Evolutionary conservation across 805 yeast genomes (phyloP).

Genomic region (Candida arabinofermentans): DNA sequence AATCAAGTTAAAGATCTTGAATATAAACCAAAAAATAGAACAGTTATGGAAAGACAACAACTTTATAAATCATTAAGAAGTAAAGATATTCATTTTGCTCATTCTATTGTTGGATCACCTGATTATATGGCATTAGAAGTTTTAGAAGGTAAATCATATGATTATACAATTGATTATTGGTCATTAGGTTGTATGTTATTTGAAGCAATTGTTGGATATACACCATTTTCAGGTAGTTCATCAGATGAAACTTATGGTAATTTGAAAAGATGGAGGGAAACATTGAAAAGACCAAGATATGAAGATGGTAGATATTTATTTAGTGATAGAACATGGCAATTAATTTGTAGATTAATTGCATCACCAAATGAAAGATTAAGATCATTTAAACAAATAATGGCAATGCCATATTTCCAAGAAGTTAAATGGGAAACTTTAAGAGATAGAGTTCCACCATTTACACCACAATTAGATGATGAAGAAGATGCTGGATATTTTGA

Average conservation of each 20-base stretch:
- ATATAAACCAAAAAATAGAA: conserved; percentile 61
- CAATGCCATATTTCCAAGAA: conserved; percentile 79
- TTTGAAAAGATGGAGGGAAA: conserved; percentile 87
- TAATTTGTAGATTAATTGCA: conserved; percentile 75
- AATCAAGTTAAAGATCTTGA: conserved; percentile 70
- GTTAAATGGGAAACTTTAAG: conserved; percentile 74
- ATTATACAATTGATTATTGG: conserved; percentile 98
- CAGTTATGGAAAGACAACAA: conserved; percentile 83
- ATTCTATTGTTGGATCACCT: conserved; percentile 96
- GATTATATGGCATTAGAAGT: conserved; percentile 99
- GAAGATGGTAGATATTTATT: conserved; percentile 89
- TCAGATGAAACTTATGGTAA: conserved; percentile 95
- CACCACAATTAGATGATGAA: conserved; percentile 94
- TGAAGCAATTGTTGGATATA: conserved; percentile 93
- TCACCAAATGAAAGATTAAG: conserved; percentile 71
- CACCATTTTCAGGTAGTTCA: conserved; percentile 92
- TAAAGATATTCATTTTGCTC: conserved; percentile 81
- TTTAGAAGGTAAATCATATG: conserved; percentile 87
- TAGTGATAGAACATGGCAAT: conserved; percentile 94
- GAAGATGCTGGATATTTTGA: conserved; percentile 99
- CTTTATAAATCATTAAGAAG: conserved; percentile 77
- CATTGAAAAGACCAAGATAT: conserved; percentile 84
- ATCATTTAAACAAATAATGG: conserved; percentile 75
- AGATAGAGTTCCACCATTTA: conserved; percentile 81
- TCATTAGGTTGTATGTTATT: conserved; percentile 96